These are phyloP conservation scores for Ogataea degrootiae DNA, from an alignment of 805 yeast species.

Conservation along the genomic window DNA sequence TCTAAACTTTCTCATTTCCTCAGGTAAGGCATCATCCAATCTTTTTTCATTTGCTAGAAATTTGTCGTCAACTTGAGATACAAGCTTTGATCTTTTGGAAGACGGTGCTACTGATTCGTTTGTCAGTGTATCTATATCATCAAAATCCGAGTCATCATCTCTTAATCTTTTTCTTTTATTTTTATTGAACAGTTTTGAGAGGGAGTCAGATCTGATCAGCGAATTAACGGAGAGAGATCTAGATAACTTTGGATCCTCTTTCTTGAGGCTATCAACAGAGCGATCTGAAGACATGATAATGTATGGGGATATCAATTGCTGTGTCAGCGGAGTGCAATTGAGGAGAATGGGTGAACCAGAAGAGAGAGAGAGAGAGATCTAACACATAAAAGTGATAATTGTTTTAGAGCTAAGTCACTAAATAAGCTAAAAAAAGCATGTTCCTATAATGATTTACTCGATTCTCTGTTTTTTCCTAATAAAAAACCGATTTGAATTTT, in stretches of 20 bases:
- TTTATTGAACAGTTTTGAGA: slow-evolving; percentile 20
- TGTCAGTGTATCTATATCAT: slow-evolving; percentile 4
- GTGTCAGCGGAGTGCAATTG: not conserved
- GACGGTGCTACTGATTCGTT: slow-evolving; percentile 7
- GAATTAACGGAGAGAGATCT: slow-evolving; percentile 15
- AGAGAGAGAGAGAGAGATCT: too few relatives aligned
- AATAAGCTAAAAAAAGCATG: too few relatives aligned
- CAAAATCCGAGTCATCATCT: slow-evolving; percentile 11
- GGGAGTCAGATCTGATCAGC: slow-evolving; percentile 18
- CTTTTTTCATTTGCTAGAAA: slow-evolving; percentile 45
- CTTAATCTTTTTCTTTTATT: slow-evolving; percentile 11
- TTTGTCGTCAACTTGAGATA: slow-evolving; percentile 23
- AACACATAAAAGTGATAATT: too few relatives aligned
- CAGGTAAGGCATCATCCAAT: slow-evolving; percentile 63
- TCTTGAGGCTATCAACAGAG: slow-evolving; percentile 3
- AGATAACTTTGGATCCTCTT: slow-evolving; percentile 2
- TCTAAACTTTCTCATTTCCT: slow-evolving; percentile 66
- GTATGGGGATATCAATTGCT: not conserved
- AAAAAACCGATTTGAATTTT: too few relatives aligned
- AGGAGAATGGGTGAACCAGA: too few relatives aligned
- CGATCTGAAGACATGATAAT: slow-evolving; percentile 2
- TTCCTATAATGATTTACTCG: too few relatives aligned
- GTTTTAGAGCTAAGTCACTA: not conserved
- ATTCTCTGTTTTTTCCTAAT: too few relatives aligned
- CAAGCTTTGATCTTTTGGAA: slow-evolving; percentile 3